A percentile compares a stretch with the other conserved stretches of the same genome.
phyloP scores from a whole-genome alignment of 139 green algal genomes.

The Coccomyxa sp. region DNA sequence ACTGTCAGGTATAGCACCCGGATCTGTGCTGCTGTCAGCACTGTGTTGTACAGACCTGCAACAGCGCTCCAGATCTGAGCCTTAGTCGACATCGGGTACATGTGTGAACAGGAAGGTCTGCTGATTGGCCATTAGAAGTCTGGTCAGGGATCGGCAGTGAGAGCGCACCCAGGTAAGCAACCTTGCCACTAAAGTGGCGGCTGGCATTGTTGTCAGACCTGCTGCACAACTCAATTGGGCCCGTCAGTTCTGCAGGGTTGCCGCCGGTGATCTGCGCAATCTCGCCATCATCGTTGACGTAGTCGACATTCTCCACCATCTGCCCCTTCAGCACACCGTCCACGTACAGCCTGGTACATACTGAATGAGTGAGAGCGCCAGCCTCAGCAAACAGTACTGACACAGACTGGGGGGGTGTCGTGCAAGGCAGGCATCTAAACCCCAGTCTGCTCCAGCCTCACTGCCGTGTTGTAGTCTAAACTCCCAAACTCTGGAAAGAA shows the following conservation, averaged over 20 bases:
- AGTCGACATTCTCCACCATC: neutral
- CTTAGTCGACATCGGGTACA: neutral
- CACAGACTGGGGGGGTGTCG: neutral
- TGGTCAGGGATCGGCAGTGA: neutral
- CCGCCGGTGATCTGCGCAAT: neutral
- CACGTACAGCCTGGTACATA: conserved; percentile 6
- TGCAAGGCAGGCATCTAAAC: neutral
- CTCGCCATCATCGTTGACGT: neutral
- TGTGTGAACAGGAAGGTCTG: neutral
- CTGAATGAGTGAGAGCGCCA: neutral
- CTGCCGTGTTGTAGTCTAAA: neutral
- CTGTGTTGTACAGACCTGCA: neutral
- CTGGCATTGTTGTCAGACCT: conserved; percentile 17
- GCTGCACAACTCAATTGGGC: conserved; percentile 30
- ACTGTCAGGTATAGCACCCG: neutral
- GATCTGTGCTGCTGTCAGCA: neutral
- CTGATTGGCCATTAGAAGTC: neutral
- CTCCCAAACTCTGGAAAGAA: neutral
- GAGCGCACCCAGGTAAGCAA: conserved; percentile 27
- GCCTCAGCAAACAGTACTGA: neutral
- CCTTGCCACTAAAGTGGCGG: conserved; percentile 27
- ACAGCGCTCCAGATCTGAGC: neutral
- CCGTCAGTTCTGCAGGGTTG: conserved; percentile 13
- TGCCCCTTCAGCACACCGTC: neutral
- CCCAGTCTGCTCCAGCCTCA: neutral